phyloP scores from a whole-genome alignment of 148 eudicot genomes.

The Mesembryanthemum crystallinum region DNA sequence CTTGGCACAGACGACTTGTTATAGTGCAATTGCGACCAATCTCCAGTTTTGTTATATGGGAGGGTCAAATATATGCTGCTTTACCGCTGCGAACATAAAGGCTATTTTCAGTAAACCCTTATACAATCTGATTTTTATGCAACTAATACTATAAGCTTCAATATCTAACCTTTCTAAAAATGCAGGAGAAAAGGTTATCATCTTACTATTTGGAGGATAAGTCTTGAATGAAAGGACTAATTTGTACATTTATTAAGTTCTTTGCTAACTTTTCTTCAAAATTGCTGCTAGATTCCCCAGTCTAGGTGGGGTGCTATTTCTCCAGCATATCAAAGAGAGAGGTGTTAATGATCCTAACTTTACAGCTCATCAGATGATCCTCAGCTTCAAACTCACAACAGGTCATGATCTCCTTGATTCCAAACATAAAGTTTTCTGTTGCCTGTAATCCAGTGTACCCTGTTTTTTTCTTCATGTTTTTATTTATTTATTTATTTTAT shows the following conservation, averaged over 20 bases:
- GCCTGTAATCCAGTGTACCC: slow-evolving; percentile 8
- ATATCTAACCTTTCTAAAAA: too few relatives aligned
- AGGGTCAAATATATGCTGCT: too few relatives aligned
- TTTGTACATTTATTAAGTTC: not conserved
- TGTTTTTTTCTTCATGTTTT: not conserved
- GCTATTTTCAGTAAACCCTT: too few relatives aligned
- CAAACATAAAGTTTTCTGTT: slow-evolving; percentile 15
- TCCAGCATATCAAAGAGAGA: not conserved
- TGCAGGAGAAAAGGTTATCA: too few relatives aligned
- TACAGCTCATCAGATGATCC: not conserved
- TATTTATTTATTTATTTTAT: not conserved
- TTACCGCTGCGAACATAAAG: too few relatives aligned
- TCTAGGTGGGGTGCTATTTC: not conserved
- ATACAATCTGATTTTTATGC: too few relatives aligned
- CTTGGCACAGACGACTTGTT: too few relatives aligned
- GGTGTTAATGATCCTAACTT: not conserved
- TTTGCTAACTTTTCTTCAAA: not conserved
- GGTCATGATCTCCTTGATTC: slow-evolving; percentile 1
- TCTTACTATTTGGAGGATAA: too few relatives aligned
- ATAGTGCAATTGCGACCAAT: too few relatives aligned
- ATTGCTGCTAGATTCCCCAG: not conserved
- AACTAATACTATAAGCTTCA: too few relatives aligned
- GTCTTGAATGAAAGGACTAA: not conserved
- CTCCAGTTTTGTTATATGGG: too few relatives aligned
- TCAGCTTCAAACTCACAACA: not conserved